Evolutionary conservation across 2,329 filamentous ascomycete species (phyloP).

Genomic region (Colletotrichum lindemuthianum): DNA sequence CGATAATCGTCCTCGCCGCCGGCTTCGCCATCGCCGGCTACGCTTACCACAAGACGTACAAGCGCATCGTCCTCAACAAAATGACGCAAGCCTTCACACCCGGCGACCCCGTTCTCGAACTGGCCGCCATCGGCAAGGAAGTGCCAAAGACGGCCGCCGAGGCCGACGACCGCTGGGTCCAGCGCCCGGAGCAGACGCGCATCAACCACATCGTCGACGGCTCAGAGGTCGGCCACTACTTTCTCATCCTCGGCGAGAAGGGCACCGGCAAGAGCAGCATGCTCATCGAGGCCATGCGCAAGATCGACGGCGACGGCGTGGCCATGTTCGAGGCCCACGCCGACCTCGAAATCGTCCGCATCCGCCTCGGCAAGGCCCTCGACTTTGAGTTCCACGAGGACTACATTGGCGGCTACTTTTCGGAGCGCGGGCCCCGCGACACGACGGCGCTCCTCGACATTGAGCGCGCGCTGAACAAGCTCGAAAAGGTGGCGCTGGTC

Average conservation of each 20-base stretch:
- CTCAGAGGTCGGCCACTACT: slow-evolving; percentile 80
- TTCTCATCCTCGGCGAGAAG: slow-evolving; percentile 93
- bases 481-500: slow-evolving; percentile 91
- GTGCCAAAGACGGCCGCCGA: slow-evolving; percentile 55
- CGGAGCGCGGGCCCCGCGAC: slow-evolving; percentile 90
- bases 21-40: slow-evolving; percentile 76
- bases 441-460: slow-evolving; percentile 94
- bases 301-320: slow-evolving; percentile 86
- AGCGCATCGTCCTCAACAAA: slow-evolving; percentile 88
- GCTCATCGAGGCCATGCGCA: slow-evolving; percentile 94
- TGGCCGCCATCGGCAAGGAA: slow-evolving; percentile 74
- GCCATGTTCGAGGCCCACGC: slow-evolving; percentile 98
- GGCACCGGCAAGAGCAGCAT: slow-evolving; percentile 97
- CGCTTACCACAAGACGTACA: slow-evolving; percentile 86
- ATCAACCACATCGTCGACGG: slow-evolving; percentile 88
- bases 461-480: slow-evolving; percentile 95
- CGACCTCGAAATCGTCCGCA: slow-evolving; percentile 93
- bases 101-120: slow-evolving; percentile 87
- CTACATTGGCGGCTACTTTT: slow-evolving; percentile 96
- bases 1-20: slow-evolving; percentile 75
- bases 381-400: slow-evolving; percentile 99
- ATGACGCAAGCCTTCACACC: slow-evolving; percentile 92
- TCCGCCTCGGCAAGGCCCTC: slow-evolving; percentile 89
- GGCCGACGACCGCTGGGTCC: slow-evolving; percentile 78
- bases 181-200: slow-evolving; percentile 80